Evolutionary conservation across 306 rosid genomes (phyloP).

Genomic region (Vicia villosa): DNA sequence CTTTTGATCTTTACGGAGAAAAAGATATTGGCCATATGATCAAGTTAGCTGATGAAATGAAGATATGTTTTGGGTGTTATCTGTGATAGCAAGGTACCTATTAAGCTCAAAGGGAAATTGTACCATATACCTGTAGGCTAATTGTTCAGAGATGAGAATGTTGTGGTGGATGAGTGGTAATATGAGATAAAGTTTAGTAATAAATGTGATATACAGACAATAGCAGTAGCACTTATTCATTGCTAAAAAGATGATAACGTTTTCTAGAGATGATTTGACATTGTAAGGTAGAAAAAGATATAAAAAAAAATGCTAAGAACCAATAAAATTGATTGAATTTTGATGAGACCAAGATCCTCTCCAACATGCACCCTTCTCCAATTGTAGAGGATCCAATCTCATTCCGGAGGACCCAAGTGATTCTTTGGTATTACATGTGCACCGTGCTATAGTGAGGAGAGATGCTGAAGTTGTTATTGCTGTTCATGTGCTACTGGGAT

Average conservation of each 20-base stretch:
- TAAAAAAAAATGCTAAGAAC: not conserved
- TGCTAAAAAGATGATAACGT: not conserved
- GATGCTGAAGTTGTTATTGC: not conserved
- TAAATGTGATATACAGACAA: not conserved
- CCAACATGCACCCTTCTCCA: not conserved
- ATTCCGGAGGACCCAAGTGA: not conserved
- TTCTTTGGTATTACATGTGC: not conserved
- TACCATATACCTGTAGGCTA: no score
- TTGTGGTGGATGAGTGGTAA: not conserved
- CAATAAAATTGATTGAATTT: not conserved
- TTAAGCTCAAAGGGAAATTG: not conserved
- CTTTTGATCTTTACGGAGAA: not conserved
- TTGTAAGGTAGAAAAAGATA: not conserved
- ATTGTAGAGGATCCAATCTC: not conserved
- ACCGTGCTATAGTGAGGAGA: not conserved
- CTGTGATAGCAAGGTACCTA: not conserved
- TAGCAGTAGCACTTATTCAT: not conserved
- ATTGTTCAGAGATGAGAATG: not conserved
- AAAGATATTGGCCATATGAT: not conserved
- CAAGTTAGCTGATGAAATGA: not conserved
- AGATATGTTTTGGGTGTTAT: constrained; percentile 3
- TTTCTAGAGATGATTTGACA: not conserved
- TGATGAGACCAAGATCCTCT: not conserved
- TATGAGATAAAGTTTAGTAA: not conserved
- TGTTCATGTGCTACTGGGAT: not conserved